Conservation (phyloP, 768 basidiomycete genomes). For the Pleurotus cornucopiae region DNA sequence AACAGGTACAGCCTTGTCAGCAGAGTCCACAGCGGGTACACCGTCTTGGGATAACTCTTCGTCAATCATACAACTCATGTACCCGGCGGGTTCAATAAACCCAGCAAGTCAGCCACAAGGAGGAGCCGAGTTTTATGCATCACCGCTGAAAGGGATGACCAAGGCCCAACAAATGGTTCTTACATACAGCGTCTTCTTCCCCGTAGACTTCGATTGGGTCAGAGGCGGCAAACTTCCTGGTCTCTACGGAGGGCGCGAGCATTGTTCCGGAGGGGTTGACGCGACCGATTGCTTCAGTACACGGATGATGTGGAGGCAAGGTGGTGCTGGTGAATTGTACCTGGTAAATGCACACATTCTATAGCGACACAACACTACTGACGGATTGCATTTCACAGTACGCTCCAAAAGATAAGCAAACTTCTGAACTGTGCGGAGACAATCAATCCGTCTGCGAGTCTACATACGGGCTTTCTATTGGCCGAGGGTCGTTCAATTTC, state of each 20-base stretch:
- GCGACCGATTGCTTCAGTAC: slow-evolving; percentile 80
- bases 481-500: slow-evolving; percentile 67
- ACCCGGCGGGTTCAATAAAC: slow-evolving; percentile 67
- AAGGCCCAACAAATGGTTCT: slow-evolving; percentile 51
- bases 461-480: slow-evolving; percentile 70
- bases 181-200: slow-evolving; percentile 76
- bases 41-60: slow-evolving; percentile 24
- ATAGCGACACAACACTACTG: background rate
- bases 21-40: background rate
- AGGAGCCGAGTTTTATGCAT: slow-evolving; percentile 66
- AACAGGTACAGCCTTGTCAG: background rate
- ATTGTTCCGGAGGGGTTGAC: slow-evolving; percentile 72
- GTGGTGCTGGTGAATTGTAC: slow-evolving; percentile 73
- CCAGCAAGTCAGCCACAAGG: slow-evolving; percentile 60
- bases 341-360: slow-evolving; percentile 39
- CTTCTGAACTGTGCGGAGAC: slow-evolving; percentile 50
- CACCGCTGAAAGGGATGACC: slow-evolving; percentile 35
- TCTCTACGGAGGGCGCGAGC: slow-evolving; percentile 62
- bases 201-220: slow-evolving; percentile 70
- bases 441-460: slow-evolving; percentile 59
- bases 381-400: slow-evolving; percentile 41
- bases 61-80: slow-evolving; percentile 58
- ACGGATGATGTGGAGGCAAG: slow-evolving; percentile 74
- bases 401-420: slow-evolving; percentile 70
- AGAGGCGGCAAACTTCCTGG: slow-evolving; percentile 84